Evolutionary conservation across 352 stramenopile species (phyloP).

Genomic region (Globisporangium cylindrosporum): DNA sequence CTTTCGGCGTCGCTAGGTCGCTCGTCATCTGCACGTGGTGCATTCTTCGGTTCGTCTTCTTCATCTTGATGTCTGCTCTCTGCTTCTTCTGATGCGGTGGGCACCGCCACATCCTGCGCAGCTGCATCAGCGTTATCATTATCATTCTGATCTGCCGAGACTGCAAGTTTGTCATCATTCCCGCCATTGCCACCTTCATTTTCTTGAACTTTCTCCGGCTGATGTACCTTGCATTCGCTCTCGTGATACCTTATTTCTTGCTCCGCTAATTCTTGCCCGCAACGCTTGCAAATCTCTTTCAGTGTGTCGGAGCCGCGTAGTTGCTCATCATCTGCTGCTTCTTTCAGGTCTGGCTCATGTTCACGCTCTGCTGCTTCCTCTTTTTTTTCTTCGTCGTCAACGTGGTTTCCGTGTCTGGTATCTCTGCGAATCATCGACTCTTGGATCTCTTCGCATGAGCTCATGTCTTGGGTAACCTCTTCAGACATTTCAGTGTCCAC

Average conservation of each 20-base stretch:
- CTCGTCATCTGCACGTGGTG: neutral
- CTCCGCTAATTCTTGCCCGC: neutral
- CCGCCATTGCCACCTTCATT: neutral
- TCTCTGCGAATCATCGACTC: neutral
- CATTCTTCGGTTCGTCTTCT: neutral
- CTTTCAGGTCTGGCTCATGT: neutral
- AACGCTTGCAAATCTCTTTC: slow-evolving; percentile 2
- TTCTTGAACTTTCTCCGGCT: neutral
- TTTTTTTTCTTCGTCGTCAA: neutral
- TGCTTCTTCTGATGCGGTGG: neutral
- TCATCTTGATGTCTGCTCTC: neutral
- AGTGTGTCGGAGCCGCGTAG: neutral
- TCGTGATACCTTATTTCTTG: neutral
- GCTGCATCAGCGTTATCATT: neutral
- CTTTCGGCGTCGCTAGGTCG: neutral
- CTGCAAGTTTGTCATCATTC: neutral
- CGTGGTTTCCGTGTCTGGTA: neutral
- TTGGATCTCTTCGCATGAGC: neutral
- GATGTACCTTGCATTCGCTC: slow-evolving; percentile 1
- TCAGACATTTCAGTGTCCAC: neutral
- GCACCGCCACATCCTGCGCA: neutral
- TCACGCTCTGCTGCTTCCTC: neutral
- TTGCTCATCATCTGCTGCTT: neutral
- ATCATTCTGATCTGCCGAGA: neutral
- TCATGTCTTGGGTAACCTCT: neutral